phyloP scores from a whole-genome alignment of 331 rosid genomes.

The Spiraea crenata region DNA sequence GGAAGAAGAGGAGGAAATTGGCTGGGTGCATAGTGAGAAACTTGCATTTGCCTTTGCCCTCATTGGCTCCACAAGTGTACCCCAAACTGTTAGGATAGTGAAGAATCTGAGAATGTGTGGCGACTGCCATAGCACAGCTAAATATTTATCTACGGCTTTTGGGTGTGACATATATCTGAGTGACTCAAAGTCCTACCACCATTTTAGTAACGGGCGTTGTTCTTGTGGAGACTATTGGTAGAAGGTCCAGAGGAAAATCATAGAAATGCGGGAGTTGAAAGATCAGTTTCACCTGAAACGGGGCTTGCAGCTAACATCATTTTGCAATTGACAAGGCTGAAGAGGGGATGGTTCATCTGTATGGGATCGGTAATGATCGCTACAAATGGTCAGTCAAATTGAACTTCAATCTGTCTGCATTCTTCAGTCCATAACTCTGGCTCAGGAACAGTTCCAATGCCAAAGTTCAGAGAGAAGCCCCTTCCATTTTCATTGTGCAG shows the following conservation, averaged over 20 bases:
- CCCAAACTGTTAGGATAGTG: slow-evolving; percentile 53
- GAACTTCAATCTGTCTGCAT: not conserved
- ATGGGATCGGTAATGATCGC: not conserved
- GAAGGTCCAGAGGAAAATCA: not conserved
- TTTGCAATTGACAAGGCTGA: not conserved
- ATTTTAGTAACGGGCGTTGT: slow-evolving; percentile 74
- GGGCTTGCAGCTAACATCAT: not conserved
- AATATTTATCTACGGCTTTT: slow-evolving; percentile 58
- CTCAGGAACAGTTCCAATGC: not conserved
- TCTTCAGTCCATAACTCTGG: not conserved
- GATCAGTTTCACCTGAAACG: not conserved
- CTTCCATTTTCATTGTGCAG: not conserved
- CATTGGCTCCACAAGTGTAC: slow-evolving; percentile 40
- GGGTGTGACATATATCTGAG: slow-evolving; percentile 71
- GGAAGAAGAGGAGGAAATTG: slow-evolving; percentile 66
- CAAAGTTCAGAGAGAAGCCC: not conserved
- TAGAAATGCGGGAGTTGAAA: not conserved
- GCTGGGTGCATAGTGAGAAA: slow-evolving; percentile 70
- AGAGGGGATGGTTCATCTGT: not conserved
- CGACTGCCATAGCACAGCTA: slow-evolving; percentile 79
- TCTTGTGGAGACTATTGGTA: slow-evolving; percentile 95
- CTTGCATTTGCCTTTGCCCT: slow-evolving; percentile 77
- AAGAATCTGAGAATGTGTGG: slow-evolving; percentile 76
- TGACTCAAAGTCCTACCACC: slow-evolving; percentile 68
- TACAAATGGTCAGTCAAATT: not conserved